A percentile compares a stretch with the other conserved stretches of the same genome.
Conservation (phyloP, 2,329 filamentous ascomycete genomes). For the Sporothrix mexicana region DNA sequence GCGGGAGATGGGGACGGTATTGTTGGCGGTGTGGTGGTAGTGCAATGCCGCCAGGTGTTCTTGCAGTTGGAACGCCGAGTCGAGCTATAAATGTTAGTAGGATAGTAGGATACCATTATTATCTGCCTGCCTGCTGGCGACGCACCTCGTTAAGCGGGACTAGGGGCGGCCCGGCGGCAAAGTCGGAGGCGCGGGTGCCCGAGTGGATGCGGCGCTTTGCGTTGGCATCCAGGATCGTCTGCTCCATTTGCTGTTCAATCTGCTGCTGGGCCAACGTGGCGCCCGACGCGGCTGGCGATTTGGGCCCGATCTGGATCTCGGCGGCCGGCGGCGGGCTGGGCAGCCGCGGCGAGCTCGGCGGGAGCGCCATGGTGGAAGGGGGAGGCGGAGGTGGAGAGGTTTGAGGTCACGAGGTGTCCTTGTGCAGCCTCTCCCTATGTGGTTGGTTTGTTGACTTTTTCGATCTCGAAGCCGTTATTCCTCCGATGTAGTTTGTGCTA, state of each 20-base stretch:
- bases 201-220: conserved; percentile 86
- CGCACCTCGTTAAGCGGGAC: conserved; percentile 82
- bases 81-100: conserved; percentile 76
- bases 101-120: too few species aligned
- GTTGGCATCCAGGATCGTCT: conserved; percentile 70
- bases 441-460: not conserved
- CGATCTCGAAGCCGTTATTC: not conserved
- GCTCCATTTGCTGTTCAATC: conserved; percentile 65
- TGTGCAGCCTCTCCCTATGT: conserved; percentile 3
- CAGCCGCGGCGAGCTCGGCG: conserved; percentile 85
- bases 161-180: conserved; percentile 89
- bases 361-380: conserved; percentile 53
- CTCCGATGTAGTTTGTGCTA: not conserved
- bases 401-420: not conserved
- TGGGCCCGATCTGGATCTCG: conserved; percentile 81
- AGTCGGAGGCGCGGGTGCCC: conserved; percentile 88
- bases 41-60: conserved; percentile 95
- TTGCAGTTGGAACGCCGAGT: conserved; percentile 96
- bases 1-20: conserved; percentile 74
- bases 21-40: conserved; percentile 73
- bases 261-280: conserved; percentile 56
- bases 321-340: conserved; percentile 93
- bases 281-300: conserved; percentile 39
- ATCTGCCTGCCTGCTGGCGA: too few species aligned
- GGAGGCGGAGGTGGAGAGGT: not conserved